These are phyloP conservation scores for Trametes cubensis DNA, from an alignment of 768 basidiomycete species.

Conservation along the genomic window DNA sequence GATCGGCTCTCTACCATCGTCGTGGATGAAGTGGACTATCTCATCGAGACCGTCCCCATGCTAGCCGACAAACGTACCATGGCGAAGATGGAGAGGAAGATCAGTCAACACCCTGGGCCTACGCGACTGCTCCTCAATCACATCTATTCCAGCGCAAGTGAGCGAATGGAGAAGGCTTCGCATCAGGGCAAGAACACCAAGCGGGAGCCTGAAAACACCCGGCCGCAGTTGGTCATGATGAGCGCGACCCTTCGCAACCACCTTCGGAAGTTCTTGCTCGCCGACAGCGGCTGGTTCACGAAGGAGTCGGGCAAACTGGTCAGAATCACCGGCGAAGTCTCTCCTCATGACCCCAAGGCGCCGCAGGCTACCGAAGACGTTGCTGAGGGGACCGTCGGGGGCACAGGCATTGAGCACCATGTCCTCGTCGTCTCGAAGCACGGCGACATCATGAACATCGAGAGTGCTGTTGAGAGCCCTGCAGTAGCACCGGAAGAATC, in stretches of 20 bases:
- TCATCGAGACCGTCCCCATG: constrained; percentile 59
- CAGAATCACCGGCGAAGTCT: constrained; percentile 26
- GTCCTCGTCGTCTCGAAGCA: constrained; percentile 62
- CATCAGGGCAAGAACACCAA: background rate
- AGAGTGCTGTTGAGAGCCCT: constrained; percentile 40
- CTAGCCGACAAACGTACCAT: constrained; percentile 40
- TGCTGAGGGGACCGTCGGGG: constrained; percentile 16
- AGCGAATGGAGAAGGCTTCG: background rate
- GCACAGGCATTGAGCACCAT: constrained; percentile 46
- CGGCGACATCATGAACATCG: constrained; percentile 56
- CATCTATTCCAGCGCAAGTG: constrained; percentile 42
- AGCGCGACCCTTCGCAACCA: constrained; percentile 70
- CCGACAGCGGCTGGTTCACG: constrained; percentile 61
- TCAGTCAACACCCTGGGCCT: constrained; percentile 56
- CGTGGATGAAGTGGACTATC: constrained; percentile 77
- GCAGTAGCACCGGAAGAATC: background rate
- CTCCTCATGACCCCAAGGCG: constrained; percentile 8
- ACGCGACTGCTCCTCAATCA: constrained; percentile 62
- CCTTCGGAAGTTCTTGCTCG: constrained; percentile 54
- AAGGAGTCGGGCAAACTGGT: constrained; percentile 18
- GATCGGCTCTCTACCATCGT: constrained; percentile 56
- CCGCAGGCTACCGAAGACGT: constrained; percentile 10
- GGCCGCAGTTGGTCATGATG: constrained; percentile 65
- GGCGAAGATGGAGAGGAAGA: constrained; percentile 43
- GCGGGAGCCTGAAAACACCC: background rate